Base-by-base conservation (phyloP, 2,329 filamentous ascomycete genomes). In the Sarocladium brachiariae region DNA sequence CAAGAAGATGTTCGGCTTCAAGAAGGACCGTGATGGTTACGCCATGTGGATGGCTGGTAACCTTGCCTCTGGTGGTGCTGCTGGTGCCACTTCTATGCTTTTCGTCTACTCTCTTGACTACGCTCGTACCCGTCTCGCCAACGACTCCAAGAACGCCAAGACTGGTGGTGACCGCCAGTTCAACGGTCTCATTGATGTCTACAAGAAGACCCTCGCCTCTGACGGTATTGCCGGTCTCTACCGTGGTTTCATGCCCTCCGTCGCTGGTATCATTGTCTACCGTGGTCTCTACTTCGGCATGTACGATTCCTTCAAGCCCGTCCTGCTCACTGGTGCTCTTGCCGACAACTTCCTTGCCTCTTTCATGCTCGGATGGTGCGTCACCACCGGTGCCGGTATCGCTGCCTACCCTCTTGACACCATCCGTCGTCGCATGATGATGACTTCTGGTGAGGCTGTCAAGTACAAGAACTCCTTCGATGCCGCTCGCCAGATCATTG, bases 31-130 rank as follows among this genome's bases (percentile, higher is more conserved):
- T 78, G 93, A 99, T 75, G 93, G 93, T 70, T 99, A 99, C 77
- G 81, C 77, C 72, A 90, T 91, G 87, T 99, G 93, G 93, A 97
- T 99, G 93, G 83, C 81, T 63, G 93, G 93, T 84, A 99, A 99
- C 89, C 81, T 99, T 78, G 93, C 93, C 72, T 99, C 93, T 69
- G 93, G 93, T 89, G 93, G 93, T 96, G 90, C 89, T 74, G 93
- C 93, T 73, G 93, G 93, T 96, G 93, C 93, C 80, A 99, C 93
- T 71, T 99, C 93, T 62, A 90, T 99, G 67, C 84, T 97, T 69
- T 99, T 99, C 86, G 93, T 99, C 84, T 99, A 99, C 90, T 99
- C 93, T 60, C 89, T 99, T 72, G 93, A 99, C 80, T 99, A 97
- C 80, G 93, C 93, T 78, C 93, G 93, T 96, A 99, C 93, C 69